phyloP scores from a whole-genome alignment of 2,329 filamentous ascomycete species.

The Colletotrichum destructivum region DNA sequence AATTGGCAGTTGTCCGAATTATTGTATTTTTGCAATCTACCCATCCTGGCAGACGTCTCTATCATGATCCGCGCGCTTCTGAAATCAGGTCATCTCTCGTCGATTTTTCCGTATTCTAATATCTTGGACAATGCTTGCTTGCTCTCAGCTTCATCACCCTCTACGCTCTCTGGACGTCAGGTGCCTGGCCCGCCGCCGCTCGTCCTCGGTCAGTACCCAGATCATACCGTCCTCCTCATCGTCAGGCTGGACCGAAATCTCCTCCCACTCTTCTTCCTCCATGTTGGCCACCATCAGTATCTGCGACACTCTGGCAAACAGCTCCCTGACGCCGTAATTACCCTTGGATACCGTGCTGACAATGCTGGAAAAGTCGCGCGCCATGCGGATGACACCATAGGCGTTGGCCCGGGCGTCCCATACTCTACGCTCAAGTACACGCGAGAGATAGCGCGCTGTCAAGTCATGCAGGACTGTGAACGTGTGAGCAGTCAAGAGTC shows the following conservation, averaged over 20 bases:
- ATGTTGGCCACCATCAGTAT: conserved; percentile 91
- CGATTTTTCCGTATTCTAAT: conserved; percentile 29
- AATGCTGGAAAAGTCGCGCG: conserved; percentile 86
- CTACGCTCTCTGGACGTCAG: conserved; percentile 60
- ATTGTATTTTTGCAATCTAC: background rate
- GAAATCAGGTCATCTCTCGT: conserved; percentile 35
- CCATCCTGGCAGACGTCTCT: background rate
- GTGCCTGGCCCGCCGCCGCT: conserved; percentile 79
- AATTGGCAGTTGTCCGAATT: background rate
- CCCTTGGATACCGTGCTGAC: conserved; percentile 77
- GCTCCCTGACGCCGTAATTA: conserved; percentile 83
- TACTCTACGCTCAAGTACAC: conserved; percentile 88
- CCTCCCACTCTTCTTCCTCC: conserved; percentile 97
- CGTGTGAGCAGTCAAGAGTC: conserved; percentile 84
- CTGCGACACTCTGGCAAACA: conserved; percentile 83
- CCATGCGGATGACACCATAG: conserved; percentile 85
- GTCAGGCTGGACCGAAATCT: conserved; percentile 63
- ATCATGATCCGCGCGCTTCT: conserved; percentile 12
- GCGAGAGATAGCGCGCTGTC: conserved; percentile 82
- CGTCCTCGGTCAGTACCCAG: conserved; percentile 81
- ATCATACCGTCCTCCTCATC: conserved; percentile 74
- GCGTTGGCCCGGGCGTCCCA: conserved; percentile 86
- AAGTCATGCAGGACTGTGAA: conserved; percentile 83
- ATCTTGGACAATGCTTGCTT: background rate
- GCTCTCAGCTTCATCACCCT: conserved; percentile 7